Percentiles rank a stretch among this genome's conserved stretches.
Conservation (phyloP, 2,329 filamentous ascomycete genomes). For the Nothophaeocryptopus gaeumannii region DNA sequence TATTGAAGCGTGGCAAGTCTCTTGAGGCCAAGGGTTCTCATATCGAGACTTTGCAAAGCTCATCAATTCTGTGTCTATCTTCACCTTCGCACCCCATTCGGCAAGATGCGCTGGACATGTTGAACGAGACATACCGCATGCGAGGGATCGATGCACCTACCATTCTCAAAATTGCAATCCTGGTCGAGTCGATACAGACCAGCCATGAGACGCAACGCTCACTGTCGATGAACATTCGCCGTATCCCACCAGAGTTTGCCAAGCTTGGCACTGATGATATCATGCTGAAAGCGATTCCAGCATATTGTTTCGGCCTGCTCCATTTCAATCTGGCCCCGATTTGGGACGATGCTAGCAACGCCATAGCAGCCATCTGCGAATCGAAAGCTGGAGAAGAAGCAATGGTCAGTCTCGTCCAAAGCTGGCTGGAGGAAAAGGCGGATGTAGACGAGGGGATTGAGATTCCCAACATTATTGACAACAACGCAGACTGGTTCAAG, state of each 20-base stretch:
- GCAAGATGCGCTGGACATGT: constrained; percentile 67
- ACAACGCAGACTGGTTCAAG: constrained; percentile 30
- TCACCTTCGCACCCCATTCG: constrained; percentile 73
- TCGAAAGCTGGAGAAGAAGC: constrained; percentile 68
- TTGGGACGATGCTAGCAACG: constrained; percentile 79
- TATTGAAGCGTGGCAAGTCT: constrained; percentile 16
- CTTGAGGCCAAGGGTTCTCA: constrained; percentile 38
- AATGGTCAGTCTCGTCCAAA: constrained; percentile 69
- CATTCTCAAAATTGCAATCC: constrained; percentile 63
- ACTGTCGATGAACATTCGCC: constrained; percentile 81
- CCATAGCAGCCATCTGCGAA: constrained; percentile 71
- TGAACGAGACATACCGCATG: constrained; percentile 58
- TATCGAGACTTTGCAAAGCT: constrained; percentile 60
- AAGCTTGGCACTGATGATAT: constrained; percentile 59
- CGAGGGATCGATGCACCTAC: constrained; percentile 51
- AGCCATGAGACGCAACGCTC: constrained; percentile 71
- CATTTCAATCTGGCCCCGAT: constrained; percentile 80
- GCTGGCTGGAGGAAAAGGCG: constrained; percentile 64
- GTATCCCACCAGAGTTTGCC: constrained; percentile 65
- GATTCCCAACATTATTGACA: constrained; percentile 13
- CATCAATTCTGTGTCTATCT: constrained; percentile 70
- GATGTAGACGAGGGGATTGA: constrained; percentile 13
- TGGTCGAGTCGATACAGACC: constrained; percentile 77
- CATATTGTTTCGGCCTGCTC: constrained; percentile 84
- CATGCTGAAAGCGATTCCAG: constrained; percentile 69